Conservation (phyloP, 345 rosid genomes). For the Salix arbutifolia region DNA sequence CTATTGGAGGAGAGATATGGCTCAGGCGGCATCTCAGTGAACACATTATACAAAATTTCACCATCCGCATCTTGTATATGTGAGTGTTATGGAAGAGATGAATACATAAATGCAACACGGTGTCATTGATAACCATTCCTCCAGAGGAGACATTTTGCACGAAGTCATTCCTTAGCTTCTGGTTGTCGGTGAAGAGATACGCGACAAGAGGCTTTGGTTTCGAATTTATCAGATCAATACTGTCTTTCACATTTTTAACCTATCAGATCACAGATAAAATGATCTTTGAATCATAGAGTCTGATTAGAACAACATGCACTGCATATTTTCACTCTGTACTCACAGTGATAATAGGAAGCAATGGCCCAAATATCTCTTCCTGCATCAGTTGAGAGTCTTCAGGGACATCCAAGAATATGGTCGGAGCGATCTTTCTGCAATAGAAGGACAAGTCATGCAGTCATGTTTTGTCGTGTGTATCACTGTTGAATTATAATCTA, state of each 20-base stretch:
- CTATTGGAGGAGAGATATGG: neutral
- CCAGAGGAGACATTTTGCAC: conserved; percentile 57
- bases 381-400: conserved; percentile 45
- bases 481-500: neutral
- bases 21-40: neutral
- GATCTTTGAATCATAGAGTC: neutral
- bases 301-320: neutral
- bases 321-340: neutral
- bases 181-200: conserved; percentile 60
- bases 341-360: conserved; percentile 49
- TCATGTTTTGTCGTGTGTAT: neutral
- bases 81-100: neutral
- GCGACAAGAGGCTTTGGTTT: conserved; percentile 56
- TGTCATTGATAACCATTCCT: conserved; percentile 69
- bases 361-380: conserved; percentile 62
- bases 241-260: conserved; percentile 36
- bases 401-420: conserved; percentile 44
- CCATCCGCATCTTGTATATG: neutral
- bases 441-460: neutral
- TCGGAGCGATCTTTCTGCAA: conserved; percentile 48
- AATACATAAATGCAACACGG: conserved; percentile 50
- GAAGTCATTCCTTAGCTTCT: conserved; percentile 49
- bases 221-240: conserved; percentile 41
- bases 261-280: conserved; percentile 2
- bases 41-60: no score